These are phyloP conservation scores for Pecoramyces ruminantium DNA, from an alignment of 192 early-diverging fungal genomes.

Conservation along the genomic window DNA sequence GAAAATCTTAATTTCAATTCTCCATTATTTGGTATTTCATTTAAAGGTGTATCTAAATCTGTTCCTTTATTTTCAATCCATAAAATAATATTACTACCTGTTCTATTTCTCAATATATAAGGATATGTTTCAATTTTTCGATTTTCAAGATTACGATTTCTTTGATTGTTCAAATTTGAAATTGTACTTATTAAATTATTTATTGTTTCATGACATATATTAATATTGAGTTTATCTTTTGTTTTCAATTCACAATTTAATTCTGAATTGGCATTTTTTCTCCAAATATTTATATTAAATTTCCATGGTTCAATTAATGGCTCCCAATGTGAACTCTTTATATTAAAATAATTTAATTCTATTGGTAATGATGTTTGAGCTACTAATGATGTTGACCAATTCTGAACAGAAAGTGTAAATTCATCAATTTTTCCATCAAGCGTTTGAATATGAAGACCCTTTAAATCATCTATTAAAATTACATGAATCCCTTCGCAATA, in stretches of 20 bases:
- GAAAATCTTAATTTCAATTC: background rate
- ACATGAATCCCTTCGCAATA: conserved; percentile 50
- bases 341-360: conserved; percentile 84
- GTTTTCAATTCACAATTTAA: background rate
- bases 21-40: background rate
- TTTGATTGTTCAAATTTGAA: background rate
- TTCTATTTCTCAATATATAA: conserved; percentile 76
- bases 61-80: conserved; percentile 26
- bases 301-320: conserved; percentile 72
- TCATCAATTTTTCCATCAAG: conserved; percentile 67
- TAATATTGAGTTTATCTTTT: background rate
- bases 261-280: background rate
- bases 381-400: conserved; percentile 51
- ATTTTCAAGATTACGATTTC: background rate
- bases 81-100: conserved; percentile 76
- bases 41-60: background rate
- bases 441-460: conserved; percentile 71
- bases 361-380: conserved; percentile 43
- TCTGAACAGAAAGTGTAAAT: conserved; percentile 54
- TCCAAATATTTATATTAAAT: background rate
- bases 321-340: conserved; percentile 98
- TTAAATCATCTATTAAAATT: conserved; percentile 84
- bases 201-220: background rate
- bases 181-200: background rate
- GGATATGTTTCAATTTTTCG: background rate